Base-by-base conservation (phyloP, 1,139 yeast genomes). In the Yamadazyma mexicana region DNA sequence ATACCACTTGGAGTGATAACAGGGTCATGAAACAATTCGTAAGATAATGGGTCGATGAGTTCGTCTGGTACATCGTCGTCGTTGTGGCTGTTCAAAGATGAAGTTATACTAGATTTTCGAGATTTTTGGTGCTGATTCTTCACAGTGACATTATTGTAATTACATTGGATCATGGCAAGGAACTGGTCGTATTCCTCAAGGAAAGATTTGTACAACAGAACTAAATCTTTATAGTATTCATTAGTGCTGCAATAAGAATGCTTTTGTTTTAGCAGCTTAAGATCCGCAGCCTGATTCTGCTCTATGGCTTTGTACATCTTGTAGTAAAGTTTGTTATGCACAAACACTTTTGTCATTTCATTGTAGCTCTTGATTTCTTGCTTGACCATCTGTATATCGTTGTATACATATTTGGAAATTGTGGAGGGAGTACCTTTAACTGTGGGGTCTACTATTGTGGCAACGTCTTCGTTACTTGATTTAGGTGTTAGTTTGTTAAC, bases 1-100 rank as follows among this genome's bases (percentile, higher is more conserved):
- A 68, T 71, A 2, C 80, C 80, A 17, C 75, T 65, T 10, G 75
- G 76, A 11, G 75, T 62, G n/a, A 74, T 56, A 5, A 75, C 80
- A 0, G 80, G 80, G 33, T 75, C 72, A 27, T 49, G 50, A 49
- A 73, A 73, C 28, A 74, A 44, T 34, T 66, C 65, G 51, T 69
- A 72, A 2, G 77, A 67, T 20, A 75, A 70, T 5, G 80, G 80
- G 44, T 75, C 79, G 14, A 70, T 43, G 15, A 72, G 52, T 38
- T 59, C 60, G 25, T 70, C 77, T 0, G 79, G 79, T 0, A 30
- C n/a, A 3, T 29, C 36, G 17, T 28, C 24, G n/a, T 33, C 34
- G 11, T 20, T 33, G 17, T 12, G 16, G 18, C 29, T 27, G 10
- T 33, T 18, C 7, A 31, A 10, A 11, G 33, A 33, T n/a, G 18